phyloP scores from a whole-genome alignment of 306 rosid species.

The Quercus bicolor region DNA sequence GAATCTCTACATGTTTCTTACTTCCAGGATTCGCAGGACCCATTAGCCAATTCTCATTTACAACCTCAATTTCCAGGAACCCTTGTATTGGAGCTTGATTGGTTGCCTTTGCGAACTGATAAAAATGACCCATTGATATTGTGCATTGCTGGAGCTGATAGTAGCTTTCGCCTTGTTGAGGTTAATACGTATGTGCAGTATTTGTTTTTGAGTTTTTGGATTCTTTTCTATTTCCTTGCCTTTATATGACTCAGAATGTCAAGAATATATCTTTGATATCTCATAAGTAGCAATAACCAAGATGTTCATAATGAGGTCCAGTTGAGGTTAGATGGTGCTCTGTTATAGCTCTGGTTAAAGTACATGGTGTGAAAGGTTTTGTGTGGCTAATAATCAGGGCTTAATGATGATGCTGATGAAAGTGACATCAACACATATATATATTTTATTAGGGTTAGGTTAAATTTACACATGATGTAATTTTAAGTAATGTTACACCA shows the following conservation, averaged over 20 bases:
- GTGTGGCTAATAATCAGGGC: background rate
- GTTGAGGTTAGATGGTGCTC: background rate
- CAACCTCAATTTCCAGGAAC: slow-evolving; percentile 93
- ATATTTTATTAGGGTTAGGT: too few relatives aligned
- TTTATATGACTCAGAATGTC: background rate
- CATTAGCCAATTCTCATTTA: slow-evolving; percentile 87
- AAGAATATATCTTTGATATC: background rate
- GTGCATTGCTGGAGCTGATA: slow-evolving; percentile 98
- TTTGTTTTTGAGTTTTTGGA: slow-evolving; percentile 19
- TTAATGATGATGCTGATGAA: background rate
- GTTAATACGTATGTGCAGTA: slow-evolving; percentile 51
- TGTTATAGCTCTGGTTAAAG: background rate
- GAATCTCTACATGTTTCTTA: slow-evolving; percentile 2
- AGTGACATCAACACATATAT: background rate
- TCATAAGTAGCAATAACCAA: background rate
- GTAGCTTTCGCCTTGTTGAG: slow-evolving; percentile 95
- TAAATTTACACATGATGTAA: too few relatives aligned
- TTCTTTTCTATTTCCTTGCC: background rate
- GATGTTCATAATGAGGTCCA: background rate
- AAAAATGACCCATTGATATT: slow-evolving; percentile 80
- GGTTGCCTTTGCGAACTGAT: slow-evolving; percentile 89
- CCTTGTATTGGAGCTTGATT: slow-evolving; percentile 93
- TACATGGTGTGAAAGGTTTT: background rate
- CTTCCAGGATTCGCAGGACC: slow-evolving; percentile 87
- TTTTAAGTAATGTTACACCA: too few relatives aligned